Conservation (phyloP, 768 basidiomycete genomes). For the Candolleomyces efflorescens region DNA sequence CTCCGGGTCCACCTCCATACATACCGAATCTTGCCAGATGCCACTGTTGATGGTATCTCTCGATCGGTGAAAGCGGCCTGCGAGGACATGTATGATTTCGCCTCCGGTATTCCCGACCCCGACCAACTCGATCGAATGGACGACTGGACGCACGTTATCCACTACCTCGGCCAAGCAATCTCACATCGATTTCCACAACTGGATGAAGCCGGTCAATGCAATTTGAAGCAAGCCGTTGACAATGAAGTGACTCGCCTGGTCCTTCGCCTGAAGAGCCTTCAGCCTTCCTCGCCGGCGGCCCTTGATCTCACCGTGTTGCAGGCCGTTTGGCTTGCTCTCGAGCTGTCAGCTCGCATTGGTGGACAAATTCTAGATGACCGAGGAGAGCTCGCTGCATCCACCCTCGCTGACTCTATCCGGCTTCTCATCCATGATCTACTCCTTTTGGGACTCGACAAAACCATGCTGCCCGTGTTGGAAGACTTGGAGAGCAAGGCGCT, state of each 20-base stretch:
- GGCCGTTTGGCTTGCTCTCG: constrained; percentile 63
- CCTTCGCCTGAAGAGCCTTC: not conserved
- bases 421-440: constrained; percentile 33
- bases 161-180: constrained; percentile 38
- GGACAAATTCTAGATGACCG: constrained; percentile 17
- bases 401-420: not conserved
- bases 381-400: constrained; percentile 7
- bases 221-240: not conserved
- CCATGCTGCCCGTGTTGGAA: constrained; percentile 35
- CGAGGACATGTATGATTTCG: constrained; percentile 38
- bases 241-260: not conserved
- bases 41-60: constrained; percentile 23
- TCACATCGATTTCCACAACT: constrained; percentile 41
- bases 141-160: constrained; percentile 38
- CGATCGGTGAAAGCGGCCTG: constrained; percentile 41
- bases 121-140: constrained; percentile 23
- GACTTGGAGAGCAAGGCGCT: constrained; percentile 18
- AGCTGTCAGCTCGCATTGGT: constrained; percentile 43
- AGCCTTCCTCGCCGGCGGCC: constrained; percentile 25
- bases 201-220: not conserved
- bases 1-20: constrained; percentile 14
- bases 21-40: not conserved
- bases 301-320: constrained; percentile 38
- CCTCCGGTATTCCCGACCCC: constrained; percentile 31
- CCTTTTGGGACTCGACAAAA: constrained; percentile 44